Base-by-base conservation (phyloP, 2,329 filamentous ascomycete species). In the Penicillium sp. region DNA sequence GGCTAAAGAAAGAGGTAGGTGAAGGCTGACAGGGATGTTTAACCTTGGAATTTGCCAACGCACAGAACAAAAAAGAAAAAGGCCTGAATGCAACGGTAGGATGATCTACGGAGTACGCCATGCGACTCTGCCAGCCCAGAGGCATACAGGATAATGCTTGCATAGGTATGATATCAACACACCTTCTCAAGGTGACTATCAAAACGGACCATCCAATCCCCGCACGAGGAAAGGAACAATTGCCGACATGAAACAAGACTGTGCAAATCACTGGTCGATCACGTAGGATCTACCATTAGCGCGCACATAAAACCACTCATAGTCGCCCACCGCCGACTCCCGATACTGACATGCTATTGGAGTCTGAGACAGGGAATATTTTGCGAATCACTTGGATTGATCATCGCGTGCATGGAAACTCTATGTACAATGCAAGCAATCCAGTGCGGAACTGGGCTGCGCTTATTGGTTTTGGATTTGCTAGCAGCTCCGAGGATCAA, bases 61-160 rank as follows among this genome's bases (percentile, higher is more conserved):
- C 29, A 38, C 39, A 21, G 24, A 27, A 27, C 7, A 24, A 18
- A 49, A 36, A 22, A 8, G 24, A 27, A 27, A 5, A 27, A 4
- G 24, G 24, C 14, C 43, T 13, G 45, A 43, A 64, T 62, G 61
- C 53, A 61, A 62, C 61, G 43, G 61, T 64, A 39, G 40, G 51
- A 61, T 62, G 58, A 64, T 63, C 58, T 61, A 46, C 49, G 24
- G 24, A 27, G 24, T 27, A 27, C 13, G 9, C 11, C 8, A 32
- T n/a, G 11, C 29, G 22, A 36, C 7, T 22, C 39, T 36, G 34
- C 39, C 48, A 46, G 45, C 36, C 31, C 7, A 44, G 18, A 18
- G 31, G n/a, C n/a, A 9, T 13, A 38, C 34, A 22, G 24, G 13
- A 40, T 36, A 38, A 36, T 36, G 27, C 36, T 42, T 43, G 16